phyloP scores from a whole-genome alignment of 176 grass and related monocot genomes.

The Lolium rigidum region DNA sequence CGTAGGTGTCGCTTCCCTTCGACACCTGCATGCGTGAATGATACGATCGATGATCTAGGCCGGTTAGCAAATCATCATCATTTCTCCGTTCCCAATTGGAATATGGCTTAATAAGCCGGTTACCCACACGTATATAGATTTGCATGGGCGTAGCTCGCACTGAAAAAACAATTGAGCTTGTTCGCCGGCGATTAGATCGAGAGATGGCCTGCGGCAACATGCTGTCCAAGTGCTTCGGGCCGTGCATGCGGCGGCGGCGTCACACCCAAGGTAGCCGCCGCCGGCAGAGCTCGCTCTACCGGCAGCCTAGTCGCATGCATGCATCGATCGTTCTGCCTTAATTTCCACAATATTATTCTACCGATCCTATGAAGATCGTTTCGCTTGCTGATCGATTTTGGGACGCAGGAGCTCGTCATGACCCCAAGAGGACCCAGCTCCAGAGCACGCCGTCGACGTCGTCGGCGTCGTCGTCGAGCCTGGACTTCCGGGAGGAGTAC shows the following conservation, averaged over 20 bases:
- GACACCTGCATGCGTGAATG: constrained; percentile 15
- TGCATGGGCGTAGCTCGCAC: background rate
- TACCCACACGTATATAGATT: no score
- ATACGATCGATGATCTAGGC: no score
- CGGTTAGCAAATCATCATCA: no score
- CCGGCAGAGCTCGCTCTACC: background rate
- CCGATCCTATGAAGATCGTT: no score
- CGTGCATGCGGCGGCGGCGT: background rate
- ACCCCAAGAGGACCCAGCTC: background rate
- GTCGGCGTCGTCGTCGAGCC: constrained; percentile 41
- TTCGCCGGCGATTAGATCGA: background rate
- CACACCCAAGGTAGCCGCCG: background rate
- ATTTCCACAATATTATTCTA: background rate
- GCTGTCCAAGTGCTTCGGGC: constrained; percentile 17
- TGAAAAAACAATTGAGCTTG: background rate
- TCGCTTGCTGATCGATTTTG: background rate
- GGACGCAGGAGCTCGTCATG: background rate
- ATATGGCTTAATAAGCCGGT: no score
- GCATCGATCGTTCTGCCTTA: no score
- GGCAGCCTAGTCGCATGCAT: no score
- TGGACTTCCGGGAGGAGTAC: constrained; percentile 89
- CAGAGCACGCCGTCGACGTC: background rate
- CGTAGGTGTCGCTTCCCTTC: constrained; percentile 17
- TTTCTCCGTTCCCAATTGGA: background rate
- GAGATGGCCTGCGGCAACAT: background rate